Evolutionary conservation across 305 asterid species (phyloP), one percentile per base, ranked within the genome.

Genomic region (Fraxinus dipetala): DNA sequence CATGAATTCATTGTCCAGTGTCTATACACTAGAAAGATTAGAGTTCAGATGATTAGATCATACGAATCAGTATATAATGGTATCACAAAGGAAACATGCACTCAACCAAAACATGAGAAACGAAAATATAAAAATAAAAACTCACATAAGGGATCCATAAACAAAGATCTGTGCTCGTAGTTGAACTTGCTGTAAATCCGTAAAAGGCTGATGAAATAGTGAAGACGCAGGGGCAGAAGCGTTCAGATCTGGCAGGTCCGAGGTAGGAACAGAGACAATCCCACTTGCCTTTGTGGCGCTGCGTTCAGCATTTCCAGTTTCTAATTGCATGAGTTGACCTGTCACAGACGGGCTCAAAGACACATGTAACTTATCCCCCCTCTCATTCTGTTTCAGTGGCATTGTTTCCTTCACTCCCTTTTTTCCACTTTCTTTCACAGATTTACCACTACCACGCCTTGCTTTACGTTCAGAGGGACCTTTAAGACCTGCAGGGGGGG

Each of bases 121-220:
- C 8, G 76, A 70, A 31, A 30, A 70, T 70, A 70, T 16, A n/a
- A 32, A 69, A 31, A 31, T 9, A 22, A 34, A 59, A 28, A 92
- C 98, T 95, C 88, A 96, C 99, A 96, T 96, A 72, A 96, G 91
- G 85, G 98, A 92, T 79, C 99, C 99, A 88, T 96, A 96, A 79
- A 96, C 98, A 83, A 95, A 92, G 82, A 96, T 96, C 81, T 96
- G 99, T 10, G 99, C 99, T 69, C 99, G 95, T 70, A 96, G 88
- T 85, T 96, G 98, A 88, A 95, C 91, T 95, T 96, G 99, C 83
- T 96, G 99, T 80, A 89, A 82, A 89, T 93, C 99, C 18, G 98
- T 91, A 85, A 96, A 95, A 85, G 99, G 98, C 85, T 96, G 99
- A 81, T 87, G 97, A 85, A 91, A 93, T 81, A 89, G 87, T 74